phyloP scores from a whole-genome alignment of 2,329 filamentous ascomycete genomes.

The Colletotrichum sp. region DNA sequence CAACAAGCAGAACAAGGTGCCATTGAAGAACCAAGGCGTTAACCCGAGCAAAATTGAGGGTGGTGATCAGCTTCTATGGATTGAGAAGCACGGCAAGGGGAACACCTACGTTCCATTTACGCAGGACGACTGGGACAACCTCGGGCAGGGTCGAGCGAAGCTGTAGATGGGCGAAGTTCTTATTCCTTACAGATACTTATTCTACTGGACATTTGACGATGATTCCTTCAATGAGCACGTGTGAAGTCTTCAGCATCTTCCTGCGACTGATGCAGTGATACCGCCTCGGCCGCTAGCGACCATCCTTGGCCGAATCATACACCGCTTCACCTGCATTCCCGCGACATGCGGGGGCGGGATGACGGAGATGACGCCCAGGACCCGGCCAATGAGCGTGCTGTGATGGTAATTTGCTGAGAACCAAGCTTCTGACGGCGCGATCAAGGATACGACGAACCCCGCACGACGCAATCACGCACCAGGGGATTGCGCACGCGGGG shows the following conservation, averaged over 20 bases:
- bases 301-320: not conserved
- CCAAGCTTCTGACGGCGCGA: not conserved
- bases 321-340: not conserved
- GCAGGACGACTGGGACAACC: constrained; percentile 57
- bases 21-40: constrained; percentile 50
- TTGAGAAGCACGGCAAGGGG: constrained; percentile 54
- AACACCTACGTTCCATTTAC: constrained; percentile 65
- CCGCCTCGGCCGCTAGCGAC: not conserved
- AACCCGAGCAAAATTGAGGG: constrained; percentile 20
- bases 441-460: constrained; percentile 6
- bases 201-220: not conserved
- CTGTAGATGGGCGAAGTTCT: not conserved
- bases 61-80: constrained; percentile 54
- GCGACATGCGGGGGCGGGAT: not conserved
- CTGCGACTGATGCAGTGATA: no score
- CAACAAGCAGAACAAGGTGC: constrained; percentile 80
- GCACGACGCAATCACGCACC: not conserved
- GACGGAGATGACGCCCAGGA: not conserved
- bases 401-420: not conserved
- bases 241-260: not conserved
- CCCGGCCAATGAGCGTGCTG: not conserved
- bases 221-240: not conserved
- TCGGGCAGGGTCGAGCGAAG: not conserved
- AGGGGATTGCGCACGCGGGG: not conserved
- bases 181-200: not conserved